Base-by-base conservation (phyloP, 2,329 filamentous ascomycete genomes). In the Venturia carpophila region DNA sequence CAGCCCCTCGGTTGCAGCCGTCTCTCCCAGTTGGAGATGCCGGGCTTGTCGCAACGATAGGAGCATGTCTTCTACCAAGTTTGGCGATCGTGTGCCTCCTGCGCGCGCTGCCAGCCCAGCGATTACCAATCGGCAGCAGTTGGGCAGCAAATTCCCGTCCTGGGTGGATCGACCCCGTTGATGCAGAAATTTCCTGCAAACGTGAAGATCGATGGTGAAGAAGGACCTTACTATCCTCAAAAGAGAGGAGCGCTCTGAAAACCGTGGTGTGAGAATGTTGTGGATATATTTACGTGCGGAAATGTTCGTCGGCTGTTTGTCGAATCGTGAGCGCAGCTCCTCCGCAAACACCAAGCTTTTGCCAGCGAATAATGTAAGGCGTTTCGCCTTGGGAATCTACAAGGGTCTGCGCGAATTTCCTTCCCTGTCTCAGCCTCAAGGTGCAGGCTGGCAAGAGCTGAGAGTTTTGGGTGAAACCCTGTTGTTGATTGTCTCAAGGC, bases 401-500 rank as follows among this genome's bases (percentile, higher is more conserved):
- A 52, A 52, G 47, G 47, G 24, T 52, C 11, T 24, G 21, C 47
- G 21, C 47, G 10, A 52, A 27, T 52, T 52, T 21, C 3, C 21
- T 52, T 52, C 47, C 47, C 47, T 52, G 47, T 52, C 47, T 52
- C 21, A 52, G 47, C 47, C 47, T 52, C 21, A 52, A 52, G 11
- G 1, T 52, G 47, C 47, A 52, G 47, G 10, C 47, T 15, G 9
- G 15, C 9, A 13, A 24, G 47, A 52, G 24, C 47, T 52, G 47
- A 27, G 5, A 27, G 5, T 15, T 21, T 52, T 4, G 21, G 27
- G 21, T 27, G 11, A 27, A 15, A 27, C 47, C 21, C n/a, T 21
- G 21, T 11, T 27, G 21, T 10, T 27, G 21, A 34, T 34, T 34
- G 3, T 34, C 30, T 34, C 30, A 34, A 27, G 21, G 24, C 27